phyloP scores from a whole-genome alignment of 2,329 filamentous ascomycete species.

The Neophaeococcomyces mojaviensis region DNA sequence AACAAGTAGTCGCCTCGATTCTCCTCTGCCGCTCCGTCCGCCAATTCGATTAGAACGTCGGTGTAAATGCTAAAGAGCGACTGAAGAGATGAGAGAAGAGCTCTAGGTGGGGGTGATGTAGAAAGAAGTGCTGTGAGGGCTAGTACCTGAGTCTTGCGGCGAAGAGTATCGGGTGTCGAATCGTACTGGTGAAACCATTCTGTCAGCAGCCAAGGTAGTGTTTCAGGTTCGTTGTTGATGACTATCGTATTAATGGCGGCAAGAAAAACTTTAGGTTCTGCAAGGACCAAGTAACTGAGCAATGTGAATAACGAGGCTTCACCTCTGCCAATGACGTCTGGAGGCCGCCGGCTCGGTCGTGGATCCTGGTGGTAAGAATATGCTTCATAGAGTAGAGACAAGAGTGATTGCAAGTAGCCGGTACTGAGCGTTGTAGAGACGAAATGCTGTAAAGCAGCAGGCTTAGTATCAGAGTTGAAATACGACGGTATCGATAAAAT shows the following conservation, averaged over 20 bases:
- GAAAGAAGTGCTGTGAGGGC: conserved; percentile 39
- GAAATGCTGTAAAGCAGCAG: conserved; percentile 37
- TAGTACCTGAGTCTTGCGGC: conserved; percentile 42
- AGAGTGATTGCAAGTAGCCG: conserved; percentile 31
- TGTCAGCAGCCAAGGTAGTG: conserved; percentile 36
- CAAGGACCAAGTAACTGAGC: conserved; percentile 68
- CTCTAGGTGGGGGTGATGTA: conserved; percentile 31
- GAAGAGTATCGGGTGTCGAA: conserved; percentile 37
- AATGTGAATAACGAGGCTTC: conserved; percentile 82
- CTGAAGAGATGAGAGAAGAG: conserved; percentile 38
- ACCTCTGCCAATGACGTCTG: conserved; percentile 64
- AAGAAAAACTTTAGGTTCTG: conserved; percentile 62
- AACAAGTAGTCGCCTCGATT: conserved; percentile 37
- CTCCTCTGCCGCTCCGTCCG: conserved; percentile 34
- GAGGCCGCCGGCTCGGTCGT: conserved; percentile 65
- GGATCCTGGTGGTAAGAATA: conserved; percentile 71
- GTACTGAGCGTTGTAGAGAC: conserved; percentile 45
- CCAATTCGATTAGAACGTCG: conserved; percentile 37
- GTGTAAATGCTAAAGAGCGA: conserved; percentile 42
- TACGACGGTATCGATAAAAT: conserved; percentile 15
- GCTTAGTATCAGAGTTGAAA: conserved; percentile 27
- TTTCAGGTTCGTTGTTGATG: neutral
- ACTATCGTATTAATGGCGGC: conserved; percentile 33
- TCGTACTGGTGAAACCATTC: conserved; percentile 45
- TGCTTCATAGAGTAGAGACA: conserved; percentile 59